phyloP scores from a whole-genome alignment of 148 eudicot species.

The Fagopyrum tataricum region DNA sequence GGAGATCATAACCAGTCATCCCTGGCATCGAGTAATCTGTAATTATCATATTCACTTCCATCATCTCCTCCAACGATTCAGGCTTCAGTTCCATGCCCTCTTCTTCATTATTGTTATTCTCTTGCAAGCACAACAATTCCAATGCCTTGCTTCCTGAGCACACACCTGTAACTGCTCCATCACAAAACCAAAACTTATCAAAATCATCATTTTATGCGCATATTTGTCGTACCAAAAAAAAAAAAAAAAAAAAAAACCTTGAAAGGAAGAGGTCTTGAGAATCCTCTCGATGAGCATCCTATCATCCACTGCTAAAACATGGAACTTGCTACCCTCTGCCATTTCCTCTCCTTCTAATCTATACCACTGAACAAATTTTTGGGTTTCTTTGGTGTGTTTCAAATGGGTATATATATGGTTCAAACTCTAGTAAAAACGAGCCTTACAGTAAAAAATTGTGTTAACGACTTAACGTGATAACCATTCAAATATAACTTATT shows the following conservation, averaged over 20 bases:
- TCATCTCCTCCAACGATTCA: neutral
- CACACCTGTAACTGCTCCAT: constrained; percentile 27
- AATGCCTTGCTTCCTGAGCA: constrained; percentile 29
- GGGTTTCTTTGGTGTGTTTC: too few species aligned
- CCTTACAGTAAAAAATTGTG: too few species aligned
- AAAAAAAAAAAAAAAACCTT: too few species aligned
- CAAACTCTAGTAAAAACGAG: too few species aligned
- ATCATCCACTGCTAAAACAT: constrained; percentile 33
- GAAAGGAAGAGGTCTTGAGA: constrained; percentile 26
- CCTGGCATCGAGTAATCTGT: constrained; percentile 38
- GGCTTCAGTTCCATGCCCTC: neutral
- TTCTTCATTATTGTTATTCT: neutral
- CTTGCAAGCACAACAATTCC: constrained; percentile 22
- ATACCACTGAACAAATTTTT: too few species aligned
- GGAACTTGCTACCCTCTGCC: constrained; percentile 22
- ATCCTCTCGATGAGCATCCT: constrained; percentile 29
- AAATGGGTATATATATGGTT: too few species aligned
- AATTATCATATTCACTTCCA: constrained; percentile 33
- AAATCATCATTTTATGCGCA: neutral
- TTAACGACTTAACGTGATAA: too few species aligned
- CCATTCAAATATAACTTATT: too few species aligned
- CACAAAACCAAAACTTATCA: neutral
- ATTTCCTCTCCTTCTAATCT: too few species aligned
- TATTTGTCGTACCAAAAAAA: too few species aligned
- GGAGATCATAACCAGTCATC: constrained; percentile 33